Evolutionary conservation across 176 grass and related monocot genomes (phyloP), one percentile per base, ranked within the genome.

Genomic region (Bothriochloa decipiens): DNA sequence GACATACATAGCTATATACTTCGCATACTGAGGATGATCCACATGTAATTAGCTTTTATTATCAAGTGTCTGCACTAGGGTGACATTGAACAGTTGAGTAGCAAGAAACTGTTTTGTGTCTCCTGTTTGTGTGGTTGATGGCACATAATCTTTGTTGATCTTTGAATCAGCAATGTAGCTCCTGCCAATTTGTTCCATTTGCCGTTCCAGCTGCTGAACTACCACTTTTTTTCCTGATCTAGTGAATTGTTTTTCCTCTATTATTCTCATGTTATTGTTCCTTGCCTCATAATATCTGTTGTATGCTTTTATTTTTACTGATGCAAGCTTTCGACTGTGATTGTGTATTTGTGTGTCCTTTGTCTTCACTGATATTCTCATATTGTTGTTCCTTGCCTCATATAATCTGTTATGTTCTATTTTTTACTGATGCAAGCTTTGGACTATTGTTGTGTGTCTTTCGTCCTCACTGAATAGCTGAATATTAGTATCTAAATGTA

Each of bases 401-500:
- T 68, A 35, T 17, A 35, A 55, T 39, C 32, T 25, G 7, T 57
- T 37, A 16, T 25, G 7, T 39, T 70, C 42, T n/a, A 0, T 18
- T 46, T 46, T 84, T 41, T 61, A 29, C 45, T 53, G 40, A 26
- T 33, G 35, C 11, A 5, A 57, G 14, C 42, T 82, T 70, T 3
- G 18, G 49, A 41, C 15, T 80, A 61, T 62, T 28, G 75, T 13
- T 49, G n/a, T 27, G 10, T 15, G 15, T 18, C n/a, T 4, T 3
- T 65, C 22, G 16, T 33, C 22, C 25, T 6, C 37, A 39, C 40
- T 52, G 10, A 11, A 6, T 72, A 46, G 45, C 70, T 67, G 62
- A 61, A 72, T 58, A 27, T 32, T 61, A 55, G 65, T 27, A 39
- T 71, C 64, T 91, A 43, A 91, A 39, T 63, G 36, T 49, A 65